phyloP scores from a whole-genome alignment of 305 asterid species.

The Solanum hybrid region DNA sequence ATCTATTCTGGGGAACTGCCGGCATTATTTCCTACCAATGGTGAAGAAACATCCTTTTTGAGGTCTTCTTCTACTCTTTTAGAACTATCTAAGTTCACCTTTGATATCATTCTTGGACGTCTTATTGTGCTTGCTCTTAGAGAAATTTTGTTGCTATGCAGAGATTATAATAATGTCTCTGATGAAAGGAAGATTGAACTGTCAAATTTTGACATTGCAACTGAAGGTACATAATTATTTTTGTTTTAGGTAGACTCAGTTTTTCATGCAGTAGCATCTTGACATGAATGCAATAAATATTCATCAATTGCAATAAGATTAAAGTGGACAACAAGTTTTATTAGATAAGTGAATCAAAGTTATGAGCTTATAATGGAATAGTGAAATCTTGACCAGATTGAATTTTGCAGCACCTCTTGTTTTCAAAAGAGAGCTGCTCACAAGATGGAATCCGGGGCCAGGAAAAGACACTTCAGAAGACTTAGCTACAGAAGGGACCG shows the following conservation, averaged over 20 bases:
- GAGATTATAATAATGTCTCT: slow-evolving; percentile 26
- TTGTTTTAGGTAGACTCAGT: not conserved
- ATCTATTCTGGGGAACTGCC: slow-evolving; percentile 21
- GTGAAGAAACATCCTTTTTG: slow-evolving; percentile 30
- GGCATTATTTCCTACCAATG: slow-evolving; percentile 17
- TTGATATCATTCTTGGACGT: not conserved
- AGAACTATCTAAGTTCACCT: slow-evolving; percentile 9
- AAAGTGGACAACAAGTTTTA: not conserved
- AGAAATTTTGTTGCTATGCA: slow-evolving; percentile 5
- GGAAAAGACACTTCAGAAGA: slow-evolving; percentile 29
- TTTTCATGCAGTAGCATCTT: not conserved
- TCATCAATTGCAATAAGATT: not conserved
- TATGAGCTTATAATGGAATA: slow-evolving; percentile 3
- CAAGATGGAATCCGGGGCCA: slow-evolving; percentile 43
- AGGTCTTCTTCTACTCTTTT: slow-evolving; percentile 37
- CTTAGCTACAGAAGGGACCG: slow-evolving; percentile 29
- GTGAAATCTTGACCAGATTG: slow-evolving; percentile 13
- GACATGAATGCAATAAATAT: not conserved
- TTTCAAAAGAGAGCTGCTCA: slow-evolving; percentile 51
- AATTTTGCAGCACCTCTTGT: slow-evolving; percentile 38
- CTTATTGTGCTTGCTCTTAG: not conserved
- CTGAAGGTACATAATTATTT: slow-evolving; percentile 44
- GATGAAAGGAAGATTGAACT: slow-evolving; percentile 38
- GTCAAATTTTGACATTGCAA: slow-evolving; percentile 23
- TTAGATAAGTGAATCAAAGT: not conserved